A percentile compares a stretch with the other conserved stretches of the same genome.
Conservation (phyloP, 2,329 filamentous ascomycete species). For the Botrytis deweyae region DNA sequence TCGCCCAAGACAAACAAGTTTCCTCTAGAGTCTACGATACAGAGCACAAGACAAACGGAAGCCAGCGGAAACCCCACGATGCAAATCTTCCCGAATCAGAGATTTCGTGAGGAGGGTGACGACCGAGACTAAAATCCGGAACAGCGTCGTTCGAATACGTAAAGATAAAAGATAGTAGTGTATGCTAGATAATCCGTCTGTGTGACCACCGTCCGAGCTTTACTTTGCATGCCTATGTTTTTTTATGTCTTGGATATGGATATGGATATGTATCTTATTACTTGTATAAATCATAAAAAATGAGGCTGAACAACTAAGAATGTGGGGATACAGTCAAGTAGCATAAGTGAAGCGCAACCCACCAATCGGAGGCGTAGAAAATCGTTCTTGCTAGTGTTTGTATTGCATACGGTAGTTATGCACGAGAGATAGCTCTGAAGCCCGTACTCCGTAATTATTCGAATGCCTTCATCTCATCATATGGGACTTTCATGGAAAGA, state of each 20-base stretch:
- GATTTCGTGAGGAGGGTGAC: slow-evolving; percentile 8
- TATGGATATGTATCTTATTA: background rate
- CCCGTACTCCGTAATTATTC: background rate
- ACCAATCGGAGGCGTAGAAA: background rate
- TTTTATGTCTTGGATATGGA: background rate
- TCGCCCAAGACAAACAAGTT: background rate
- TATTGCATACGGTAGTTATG: background rate
- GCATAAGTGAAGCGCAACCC: background rate
- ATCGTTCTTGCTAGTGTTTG: background rate
- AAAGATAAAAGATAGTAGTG: background rate
- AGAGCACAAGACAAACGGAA: background rate
- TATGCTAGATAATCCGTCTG: background rate
- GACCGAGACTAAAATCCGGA: slow-evolving; percentile 7
- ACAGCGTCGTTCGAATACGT: background rate
- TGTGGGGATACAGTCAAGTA: background rate
- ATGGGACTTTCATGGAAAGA: background rate
- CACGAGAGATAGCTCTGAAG: background rate
- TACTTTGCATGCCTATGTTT: background rate
- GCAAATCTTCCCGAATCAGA: background rate
- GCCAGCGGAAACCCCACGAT: background rate
- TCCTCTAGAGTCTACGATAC: too few species aligned
- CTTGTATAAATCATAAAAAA: background rate
- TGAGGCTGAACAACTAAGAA: background rate
- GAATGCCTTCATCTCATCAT: background rate
- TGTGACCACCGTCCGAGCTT: background rate